These are phyloP conservation scores for Wickerhamiella brachini DNA, from an alignment of 805 yeast species.

Conservation along the genomic window DNA sequence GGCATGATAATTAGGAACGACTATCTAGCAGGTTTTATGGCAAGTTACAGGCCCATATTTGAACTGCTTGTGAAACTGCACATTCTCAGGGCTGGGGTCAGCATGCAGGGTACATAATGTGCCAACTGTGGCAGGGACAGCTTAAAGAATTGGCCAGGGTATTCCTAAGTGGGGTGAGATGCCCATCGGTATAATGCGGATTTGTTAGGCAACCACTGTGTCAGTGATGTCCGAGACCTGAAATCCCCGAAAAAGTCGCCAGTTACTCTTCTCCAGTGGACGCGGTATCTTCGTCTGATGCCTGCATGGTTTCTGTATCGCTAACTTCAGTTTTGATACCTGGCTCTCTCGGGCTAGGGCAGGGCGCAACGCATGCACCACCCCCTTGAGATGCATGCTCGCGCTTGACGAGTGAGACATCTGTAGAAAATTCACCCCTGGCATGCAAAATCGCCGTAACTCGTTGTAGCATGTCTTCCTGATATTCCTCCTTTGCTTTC, in stretches of 20 bases:
- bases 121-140: not conserved
- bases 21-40: not conserved
- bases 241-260: not conserved
- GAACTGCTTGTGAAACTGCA: not conserved
- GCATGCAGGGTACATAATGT: not conserved
- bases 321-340: not conserved
- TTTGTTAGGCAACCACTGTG: too few species aligned
- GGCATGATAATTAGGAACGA: not conserved
- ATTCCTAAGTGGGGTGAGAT: not conserved
- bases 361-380: not conserved
- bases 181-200: too few species aligned
- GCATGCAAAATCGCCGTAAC: slow-evolving; percentile 12
- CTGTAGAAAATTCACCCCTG: slow-evolving; percentile 1
- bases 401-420: not conserved
- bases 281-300: not conserved
- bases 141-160: not conserved
- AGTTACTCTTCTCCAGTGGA: not conserved
- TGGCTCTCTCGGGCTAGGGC: not conserved
- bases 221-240: too few species aligned
- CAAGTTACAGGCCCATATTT: not conserved
- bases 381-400: not conserved
- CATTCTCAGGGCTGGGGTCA: not conserved
- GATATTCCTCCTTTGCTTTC: slow-evolving; percentile 10
- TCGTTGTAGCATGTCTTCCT: slow-evolving; percentile 7
- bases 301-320: not conserved